Base-by-base conservation (phyloP, 257 asterid genomes). In the Nicotiana otophora region DNA sequence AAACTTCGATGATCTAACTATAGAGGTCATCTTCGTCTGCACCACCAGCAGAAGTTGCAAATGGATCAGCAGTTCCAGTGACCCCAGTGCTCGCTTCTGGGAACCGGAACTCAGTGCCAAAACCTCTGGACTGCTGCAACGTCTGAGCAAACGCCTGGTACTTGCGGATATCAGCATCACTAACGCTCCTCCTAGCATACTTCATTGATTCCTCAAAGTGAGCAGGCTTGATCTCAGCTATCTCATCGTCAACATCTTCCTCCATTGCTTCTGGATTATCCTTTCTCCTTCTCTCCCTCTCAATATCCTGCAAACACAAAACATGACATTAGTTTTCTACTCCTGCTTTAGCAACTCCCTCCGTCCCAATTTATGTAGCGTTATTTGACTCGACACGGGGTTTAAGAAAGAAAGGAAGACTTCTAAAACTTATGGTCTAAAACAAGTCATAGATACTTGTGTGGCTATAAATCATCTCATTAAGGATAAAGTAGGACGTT, bases 121-220 rank as follows among this genome's bases (percentile, higher is more conserved):
- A 92, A 6, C 97, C 98, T 84, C 98, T 82, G 1, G 98, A 93
- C 62, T 93, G 98, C 92, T 93, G 98, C 91, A 93, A 84, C 1
- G 98, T 93, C 85, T 92, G 97, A 33, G 97, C 92, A 81, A 93
- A 92, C 2, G 94, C 92, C 86, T 91, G 98, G 77, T 92, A 93
- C 87, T 93, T 93, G 60, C 97, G 92, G 74, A 92, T 91, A 77
- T 93, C 97, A 4, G 95, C 97, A 61, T 93, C 97, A 10, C 97
- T 92, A 7, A 93, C 97, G 78, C 97, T 93, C 88, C 97, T 85
- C 57, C 97, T 79, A 3, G 97, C 97, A 26, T 84, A 93, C 86
- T 93, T 93, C 97, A 93, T 93, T 4, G 98, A 93, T 83, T 93
- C 98, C 91, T 93, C 97, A 75, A 93, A 92, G 68, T 93, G 98